These are phyloP conservation scores for Plicaturopsis crispa DNA, from an alignment of 768 basidiomycete genomes.

Conservation along the genomic window DNA sequence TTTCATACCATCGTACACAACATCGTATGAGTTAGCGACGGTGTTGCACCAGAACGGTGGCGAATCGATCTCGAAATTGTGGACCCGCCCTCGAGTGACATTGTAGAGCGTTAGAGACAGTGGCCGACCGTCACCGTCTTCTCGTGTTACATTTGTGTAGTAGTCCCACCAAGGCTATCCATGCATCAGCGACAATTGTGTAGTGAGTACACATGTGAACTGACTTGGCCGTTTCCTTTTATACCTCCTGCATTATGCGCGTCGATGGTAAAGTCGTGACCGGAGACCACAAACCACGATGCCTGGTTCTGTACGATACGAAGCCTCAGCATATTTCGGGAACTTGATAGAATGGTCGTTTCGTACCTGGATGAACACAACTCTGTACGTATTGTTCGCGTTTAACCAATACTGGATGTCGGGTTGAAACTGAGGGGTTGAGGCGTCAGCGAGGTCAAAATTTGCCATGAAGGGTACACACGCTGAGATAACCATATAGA, in stretches of 20 bases:
- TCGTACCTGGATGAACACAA: conserved; percentile 54
- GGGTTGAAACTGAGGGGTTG: conserved; percentile 38
- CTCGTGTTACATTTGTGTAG: conserved; percentile 35
- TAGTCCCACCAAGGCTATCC: conserved; percentile 48
- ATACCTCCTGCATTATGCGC: conserved; percentile 50
- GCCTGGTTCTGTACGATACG: conserved; percentile 48
- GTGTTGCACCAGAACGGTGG: conserved; percentile 59
- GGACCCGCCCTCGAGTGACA: conserved; percentile 32
- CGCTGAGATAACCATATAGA: conserved; percentile 37
- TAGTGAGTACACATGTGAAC: neutral
- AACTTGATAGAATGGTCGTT: too few species aligned
- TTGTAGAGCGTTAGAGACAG: conserved; percentile 45
- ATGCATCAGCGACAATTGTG: neutral
- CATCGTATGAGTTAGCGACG: conserved; percentile 38
- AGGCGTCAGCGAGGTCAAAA: neutral
- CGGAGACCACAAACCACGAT: conserved; percentile 58
- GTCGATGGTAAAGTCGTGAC: conserved; percentile 45
- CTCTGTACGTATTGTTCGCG: conserved; percentile 45
- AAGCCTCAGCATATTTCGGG: too few species aligned
- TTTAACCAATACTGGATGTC: conserved; percentile 51
- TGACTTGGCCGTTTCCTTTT: conserved; percentile 50
- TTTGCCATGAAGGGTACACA: too few species aligned
- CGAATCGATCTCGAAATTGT: conserved; percentile 41
- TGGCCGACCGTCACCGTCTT: conserved; percentile 52
- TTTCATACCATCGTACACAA: conserved; percentile 49